Conservation (phyloP, 2,329 filamentous ascomycete species). For the Esteya vermicola region DNA sequence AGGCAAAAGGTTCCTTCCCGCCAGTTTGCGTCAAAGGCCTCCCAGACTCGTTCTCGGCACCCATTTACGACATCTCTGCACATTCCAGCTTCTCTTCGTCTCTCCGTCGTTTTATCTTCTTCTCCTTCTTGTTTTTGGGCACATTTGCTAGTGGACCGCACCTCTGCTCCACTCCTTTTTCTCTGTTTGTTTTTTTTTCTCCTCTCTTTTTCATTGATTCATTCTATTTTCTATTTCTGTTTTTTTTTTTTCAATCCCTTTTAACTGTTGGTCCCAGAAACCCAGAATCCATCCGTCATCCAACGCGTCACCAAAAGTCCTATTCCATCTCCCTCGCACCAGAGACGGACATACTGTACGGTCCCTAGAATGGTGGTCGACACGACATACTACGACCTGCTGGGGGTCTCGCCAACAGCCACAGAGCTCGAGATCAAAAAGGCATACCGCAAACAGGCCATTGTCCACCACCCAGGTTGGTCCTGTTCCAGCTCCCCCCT, state of each 20-base stretch:
- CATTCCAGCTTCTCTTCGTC: background rate
- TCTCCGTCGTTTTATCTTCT: background rate
- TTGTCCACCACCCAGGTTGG: constrained; percentile 77
- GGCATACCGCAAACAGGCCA: constrained; percentile 87
- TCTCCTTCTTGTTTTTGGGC: background rate
- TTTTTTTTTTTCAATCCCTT: background rate
- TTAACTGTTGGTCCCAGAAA: no score
- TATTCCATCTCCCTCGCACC: background rate
- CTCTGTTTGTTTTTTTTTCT: background rate
- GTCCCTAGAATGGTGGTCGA: constrained; percentile 62
- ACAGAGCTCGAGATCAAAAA: constrained; percentile 93
- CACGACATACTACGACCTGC: constrained; percentile 74
- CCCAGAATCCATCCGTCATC: no score
- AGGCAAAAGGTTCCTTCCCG: no score
- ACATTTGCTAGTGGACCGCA: no score
- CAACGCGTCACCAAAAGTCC: no score
- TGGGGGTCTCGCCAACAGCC: constrained; percentile 73
- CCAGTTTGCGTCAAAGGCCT: no score
- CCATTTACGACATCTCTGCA: background rate
- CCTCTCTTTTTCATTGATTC: no score
- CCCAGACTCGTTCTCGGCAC: background rate
- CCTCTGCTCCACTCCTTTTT: background rate
- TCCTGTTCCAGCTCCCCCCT: background rate
- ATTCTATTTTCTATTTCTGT: no score
- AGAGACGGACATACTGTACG: background rate